phyloP scores from a whole-genome alignment of 495 filamentous ascomycete species.

The Talaromyces liani region DNA sequence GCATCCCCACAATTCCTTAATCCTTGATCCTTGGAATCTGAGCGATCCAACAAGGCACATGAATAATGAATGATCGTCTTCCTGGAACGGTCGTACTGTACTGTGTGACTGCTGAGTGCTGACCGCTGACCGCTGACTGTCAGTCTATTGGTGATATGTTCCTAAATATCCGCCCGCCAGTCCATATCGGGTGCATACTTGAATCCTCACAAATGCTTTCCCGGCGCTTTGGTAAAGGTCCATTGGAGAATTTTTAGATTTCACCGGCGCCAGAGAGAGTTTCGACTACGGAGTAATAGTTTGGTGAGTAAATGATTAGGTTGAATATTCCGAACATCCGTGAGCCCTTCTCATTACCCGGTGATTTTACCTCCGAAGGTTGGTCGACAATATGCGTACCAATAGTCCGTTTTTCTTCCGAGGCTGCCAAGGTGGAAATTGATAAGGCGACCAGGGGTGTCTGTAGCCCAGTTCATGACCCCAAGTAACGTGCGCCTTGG shows the following conservation, averaged over 20 bases:
- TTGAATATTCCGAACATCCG: background rate
- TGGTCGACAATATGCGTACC: background rate
- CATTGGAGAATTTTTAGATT: background rate
- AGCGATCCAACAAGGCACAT: background rate
- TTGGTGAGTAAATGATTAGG: background rate
- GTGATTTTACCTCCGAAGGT: background rate
- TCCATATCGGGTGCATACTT: background rate
- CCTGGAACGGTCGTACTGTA: background rate
- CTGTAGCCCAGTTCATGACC: background rate
- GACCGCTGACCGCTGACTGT: background rate
- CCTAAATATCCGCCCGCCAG: background rate
- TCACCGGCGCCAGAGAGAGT: background rate
- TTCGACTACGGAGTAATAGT: slow-evolving; percentile 4
- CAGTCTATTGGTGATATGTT: background rate
- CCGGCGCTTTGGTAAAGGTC: background rate
- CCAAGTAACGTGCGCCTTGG: background rate
- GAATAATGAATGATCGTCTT: background rate
- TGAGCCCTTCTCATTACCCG: background rate
- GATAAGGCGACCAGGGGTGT: background rate
- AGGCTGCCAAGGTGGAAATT: background rate
- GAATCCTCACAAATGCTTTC: background rate
- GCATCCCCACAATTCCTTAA: background rate
- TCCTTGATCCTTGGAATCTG: background rate
- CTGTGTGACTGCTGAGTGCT: background rate
- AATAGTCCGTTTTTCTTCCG: background rate